These are phyloP conservation scores for Colletotrichum sp. DNA, from an alignment of 2,329 filamentous ascomycete genomes.

Conservation along the genomic window DNA sequence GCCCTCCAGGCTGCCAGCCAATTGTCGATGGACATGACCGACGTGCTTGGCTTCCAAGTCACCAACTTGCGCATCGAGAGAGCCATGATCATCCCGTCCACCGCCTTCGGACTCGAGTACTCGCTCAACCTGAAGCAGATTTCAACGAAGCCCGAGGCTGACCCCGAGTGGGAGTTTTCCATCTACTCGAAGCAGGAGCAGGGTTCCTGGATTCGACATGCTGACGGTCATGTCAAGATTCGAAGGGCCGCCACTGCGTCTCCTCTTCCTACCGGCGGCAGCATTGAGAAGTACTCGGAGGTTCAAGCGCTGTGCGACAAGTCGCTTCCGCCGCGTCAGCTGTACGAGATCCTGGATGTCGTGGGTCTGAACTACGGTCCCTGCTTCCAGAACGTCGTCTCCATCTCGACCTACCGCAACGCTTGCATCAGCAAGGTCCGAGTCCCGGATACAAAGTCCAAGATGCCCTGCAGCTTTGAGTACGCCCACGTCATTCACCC, in stretches of 20 bases:
- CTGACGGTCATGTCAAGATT: slow-evolving; percentile 23
- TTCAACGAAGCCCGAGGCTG: neutral
- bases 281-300: slow-evolving; percentile 25
- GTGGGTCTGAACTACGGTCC: slow-evolving; percentile 58
- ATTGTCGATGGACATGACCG: slow-evolving; percentile 26
- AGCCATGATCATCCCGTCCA: slow-evolving; percentile 55
- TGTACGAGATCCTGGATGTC: slow-evolving; percentile 55
- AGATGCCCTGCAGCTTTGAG: slow-evolving; percentile 59
- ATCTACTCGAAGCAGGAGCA: slow-evolving; percentile 51
- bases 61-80: slow-evolving; percentile 50
- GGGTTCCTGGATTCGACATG: slow-evolving; percentile 22
- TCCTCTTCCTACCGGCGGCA: neutral
- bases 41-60: slow-evolving; percentile 45
- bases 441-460: slow-evolving; percentile 53
- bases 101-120: slow-evolving; percentile 53
- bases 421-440: slow-evolving; percentile 42
- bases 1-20: slow-evolving; percentile 51
- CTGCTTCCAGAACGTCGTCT: slow-evolving; percentile 52
- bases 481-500: slow-evolving; percentile 63
- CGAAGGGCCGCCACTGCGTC: neutral
- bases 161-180: slow-evolving; percentile 39
- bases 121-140: slow-evolving; percentile 47
- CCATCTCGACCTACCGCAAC: slow-evolving; percentile 34
- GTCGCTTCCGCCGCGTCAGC: slow-evolving; percentile 43
- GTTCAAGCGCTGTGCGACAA: slow-evolving; percentile 34